These are phyloP conservation scores for Aspergillus bertholletiae DNA, from an alignment of 495 filamentous ascomycete genomes.

Conservation along the genomic window DNA sequence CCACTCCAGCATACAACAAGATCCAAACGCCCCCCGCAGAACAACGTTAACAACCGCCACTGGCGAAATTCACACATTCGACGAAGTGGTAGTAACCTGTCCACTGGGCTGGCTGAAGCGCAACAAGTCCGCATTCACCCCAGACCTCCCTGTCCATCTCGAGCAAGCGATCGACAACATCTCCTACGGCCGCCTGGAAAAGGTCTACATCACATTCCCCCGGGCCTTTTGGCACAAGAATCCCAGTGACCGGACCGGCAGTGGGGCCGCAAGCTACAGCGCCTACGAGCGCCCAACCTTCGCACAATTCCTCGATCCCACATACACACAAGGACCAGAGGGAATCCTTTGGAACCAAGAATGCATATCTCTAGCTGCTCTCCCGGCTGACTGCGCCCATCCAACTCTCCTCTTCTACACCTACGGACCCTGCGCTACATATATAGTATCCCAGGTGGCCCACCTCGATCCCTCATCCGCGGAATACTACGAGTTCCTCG, in stretches of 20 bases:
- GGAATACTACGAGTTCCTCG: slow-evolving; percentile 30
- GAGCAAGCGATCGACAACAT: slow-evolving; percentile 69
- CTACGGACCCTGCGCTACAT: slow-evolving; percentile 58
- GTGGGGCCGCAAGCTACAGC: slow-evolving; percentile 6
- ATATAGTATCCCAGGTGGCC: slow-evolving; percentile 46
- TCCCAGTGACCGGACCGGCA: background rate
- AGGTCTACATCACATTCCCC: slow-evolving; percentile 87
- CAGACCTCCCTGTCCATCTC: slow-evolving; percentile 63
- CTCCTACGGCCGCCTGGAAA: slow-evolving; percentile 86
- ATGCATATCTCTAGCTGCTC: slow-evolving; percentile 69
- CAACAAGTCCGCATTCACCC: slow-evolving; percentile 66
- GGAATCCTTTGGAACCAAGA: slow-evolving; percentile 78
- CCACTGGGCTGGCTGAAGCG: slow-evolving; percentile 89
- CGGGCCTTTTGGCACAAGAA: slow-evolving; percentile 57
- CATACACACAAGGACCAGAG: slow-evolving; percentile 66
- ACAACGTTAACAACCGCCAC: slow-evolving; percentile 54
- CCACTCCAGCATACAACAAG: slow-evolving; percentile 21
- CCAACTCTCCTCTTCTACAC: slow-evolving; percentile 93
- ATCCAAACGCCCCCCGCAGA: slow-evolving; percentile 12
- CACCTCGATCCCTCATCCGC: slow-evolving; percentile 20
- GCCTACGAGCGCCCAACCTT: slow-evolving; percentile 21
- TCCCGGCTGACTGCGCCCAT: slow-evolving; percentile 58
- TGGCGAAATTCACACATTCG: slow-evolving; percentile 57
- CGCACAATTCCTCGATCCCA: slow-evolving; percentile 44
- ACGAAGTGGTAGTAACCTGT: slow-evolving; percentile 80